Evolutionary conservation across 108 stramenopile genomes (phyloP), one percentile per base, ranked within the genome.

Genomic region (Conticribra guillardii): DNA sequence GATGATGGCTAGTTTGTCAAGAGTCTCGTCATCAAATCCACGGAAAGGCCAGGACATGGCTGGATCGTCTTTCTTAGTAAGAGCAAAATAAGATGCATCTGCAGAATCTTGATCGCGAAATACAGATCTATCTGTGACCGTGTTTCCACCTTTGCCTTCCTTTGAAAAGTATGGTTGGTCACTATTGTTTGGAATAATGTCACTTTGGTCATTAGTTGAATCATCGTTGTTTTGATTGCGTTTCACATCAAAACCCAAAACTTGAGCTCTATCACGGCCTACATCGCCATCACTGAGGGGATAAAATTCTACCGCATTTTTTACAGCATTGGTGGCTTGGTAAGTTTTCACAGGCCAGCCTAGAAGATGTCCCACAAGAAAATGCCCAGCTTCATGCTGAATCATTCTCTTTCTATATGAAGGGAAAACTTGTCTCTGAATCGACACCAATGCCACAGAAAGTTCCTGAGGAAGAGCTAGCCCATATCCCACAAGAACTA

Each of bases 321-420:
- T 89, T n/a, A 94, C 85, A 16, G 89, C 89, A 74, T 93, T 89
- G 27, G 49, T 66, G 16, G 81, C 80, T 44, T 53, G 69, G 58
- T 91, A 94, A 9, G 73, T 76, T 19, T 84, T 66, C 19, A 94
- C 84, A 7, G 93, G 93, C 59, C 75, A 82, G 16, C 93, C 93
- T 7, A 91, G 66, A 24, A 94, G 59, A 63, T 94, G 87, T 0
- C 86, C 88, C 44, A 94, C 74, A 45, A 94, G 67, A 74, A 91
- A 91, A 67, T 94, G 93, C 15, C 90, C 93, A 2, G 93, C 93
- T 64, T 94, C 93, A 61, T 94, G 93, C 51, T 94, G 93, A 34
- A 91, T 64, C 87, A 91, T 89, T 29, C 93, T 76, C 53, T 90
- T 78, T 23, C 89, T 75, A 54, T 89, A 94, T 1, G 85, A 77